Evolutionary conservation across 768 basidiomycete genomes (phyloP), one percentile per base, ranked within the genome.

Genomic region (Nevesoporus exiguus): DNA sequence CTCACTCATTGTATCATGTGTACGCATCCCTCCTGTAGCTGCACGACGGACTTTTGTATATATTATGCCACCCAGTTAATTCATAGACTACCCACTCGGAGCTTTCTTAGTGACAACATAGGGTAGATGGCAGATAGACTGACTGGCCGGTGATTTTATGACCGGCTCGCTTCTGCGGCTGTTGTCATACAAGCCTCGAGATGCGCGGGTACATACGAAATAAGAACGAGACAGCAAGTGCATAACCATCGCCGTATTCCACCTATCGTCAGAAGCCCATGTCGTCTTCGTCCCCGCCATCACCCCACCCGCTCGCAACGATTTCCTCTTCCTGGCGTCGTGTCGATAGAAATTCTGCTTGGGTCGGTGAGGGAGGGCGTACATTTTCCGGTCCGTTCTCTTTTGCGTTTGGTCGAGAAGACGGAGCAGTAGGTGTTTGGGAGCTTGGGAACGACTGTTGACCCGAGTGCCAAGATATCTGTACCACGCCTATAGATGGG

Each of bases 271-370:
- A 70, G 80, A 89, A 83, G 37, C 87, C 86, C 85, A 90, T 89
- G 42, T 81, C 84, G 63, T 89, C 85, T 59, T 82, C 86, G 50
- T 80, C 86, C 39, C 76, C 82, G 24, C 77, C 83, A 30, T 72
- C 71, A 33, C 86, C 88, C 87, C 88, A 89, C 22, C 87, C 85
- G 60, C 79, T 84, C 5, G 81, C 81, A 6, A 81, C 76, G 7
- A 79, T 64, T 64, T 84, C 86, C 63, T 87, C 86, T 55, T 86
- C 86, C 33, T 77, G 67, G 43, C 68, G 66, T 36, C 70, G 69
- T 27, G 67, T 67, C 64, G 74, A 41, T 69, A 72, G 7, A 43
- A 54, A 63, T 2, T 45, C 61, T 29, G 52, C 58, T 10, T 43
- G 60, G 13, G 10, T 25, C 10, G 61, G 59, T 36, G 55, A 62